Conservation (phyloP, 169 alveolate genomes). For the Cyclospora cayetanensis region DNA sequence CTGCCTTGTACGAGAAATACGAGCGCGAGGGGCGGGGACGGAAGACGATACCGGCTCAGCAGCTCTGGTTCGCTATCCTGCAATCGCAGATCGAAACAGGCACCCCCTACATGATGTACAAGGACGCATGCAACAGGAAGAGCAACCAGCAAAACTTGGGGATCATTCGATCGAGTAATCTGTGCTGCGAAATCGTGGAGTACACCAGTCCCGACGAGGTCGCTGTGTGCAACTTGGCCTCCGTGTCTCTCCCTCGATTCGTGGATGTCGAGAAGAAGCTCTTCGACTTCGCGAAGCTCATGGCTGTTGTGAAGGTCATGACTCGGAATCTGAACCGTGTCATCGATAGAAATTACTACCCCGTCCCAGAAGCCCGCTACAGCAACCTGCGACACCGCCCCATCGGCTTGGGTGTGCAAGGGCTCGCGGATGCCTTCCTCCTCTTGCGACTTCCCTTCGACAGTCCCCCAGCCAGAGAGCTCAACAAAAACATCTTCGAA, state of each 20-base stretch:
- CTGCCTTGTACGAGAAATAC: constrained; percentile 85
- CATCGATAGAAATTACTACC: constrained; percentile 97
- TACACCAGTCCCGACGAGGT: constrained; percentile 96
- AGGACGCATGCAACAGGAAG: constrained; percentile 96
- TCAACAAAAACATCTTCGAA: constrained; percentile 96
- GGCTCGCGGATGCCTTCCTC: constrained; percentile 98
- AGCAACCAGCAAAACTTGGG: constrained; percentile 98
- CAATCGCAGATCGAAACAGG: constrained; percentile 99
- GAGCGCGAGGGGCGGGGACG: constrained; percentile 91
- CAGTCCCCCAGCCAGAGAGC: constrained; percentile 92
- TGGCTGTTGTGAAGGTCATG: constrained; percentile 89
- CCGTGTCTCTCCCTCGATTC: constrained; percentile 92
- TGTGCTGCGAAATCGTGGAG: constrained; percentile 98
- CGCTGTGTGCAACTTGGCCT: constrained; percentile 99
- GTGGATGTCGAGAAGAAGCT: constrained; percentile 79
- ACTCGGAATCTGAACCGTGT: constrained; percentile 95
- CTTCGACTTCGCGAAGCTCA: constrained; percentile 85
- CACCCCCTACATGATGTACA: constrained; percentile 98
- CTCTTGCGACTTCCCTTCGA: constrained; percentile 96
- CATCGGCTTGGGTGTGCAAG: constrained; percentile 99
- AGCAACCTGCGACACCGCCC: constrained; percentile 98
- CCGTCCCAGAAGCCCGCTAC: constrained; percentile 93
- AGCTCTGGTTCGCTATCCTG: constrained; percentile 96
- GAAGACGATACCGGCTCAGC: constrained; percentile 95
- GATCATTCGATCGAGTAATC: constrained; percentile 95